Percentiles rank a stretch among this genome's conserved stretches.
phyloP scores from a whole-genome alignment of 2,329 filamentous ascomycete genomes.

The Neophaeococcomyces mojaviensis region DNA sequence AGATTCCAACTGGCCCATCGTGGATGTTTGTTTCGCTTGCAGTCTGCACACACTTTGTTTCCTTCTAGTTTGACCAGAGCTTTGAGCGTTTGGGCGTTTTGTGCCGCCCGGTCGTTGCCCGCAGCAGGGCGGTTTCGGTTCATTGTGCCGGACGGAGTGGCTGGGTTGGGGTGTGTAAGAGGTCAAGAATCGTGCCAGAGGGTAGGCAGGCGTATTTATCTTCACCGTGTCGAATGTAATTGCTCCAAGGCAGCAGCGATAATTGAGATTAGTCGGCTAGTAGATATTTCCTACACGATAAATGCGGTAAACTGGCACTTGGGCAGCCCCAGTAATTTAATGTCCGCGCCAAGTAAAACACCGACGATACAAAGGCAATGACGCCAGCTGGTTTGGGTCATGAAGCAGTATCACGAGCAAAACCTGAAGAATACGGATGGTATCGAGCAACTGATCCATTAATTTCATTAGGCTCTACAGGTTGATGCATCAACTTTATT shows the following conservation, averaged over 20 bases:
- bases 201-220: background rate
- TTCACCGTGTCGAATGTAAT: background rate
- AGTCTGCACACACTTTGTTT: constrained; percentile 97
- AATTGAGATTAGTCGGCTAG: too few species aligned
- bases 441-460: too few species aligned
- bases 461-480: too few species aligned
- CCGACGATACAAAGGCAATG: too few species aligned
- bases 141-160: background rate
- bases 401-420: too few species aligned
- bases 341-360: too few species aligned
- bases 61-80: constrained; percentile 85
- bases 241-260: constrained; percentile 1
- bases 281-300: background rate
- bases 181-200: background rate
- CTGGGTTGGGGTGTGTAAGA: too few species aligned
- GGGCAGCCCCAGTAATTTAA: too few species aligned
- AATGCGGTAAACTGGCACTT: background rate
- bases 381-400: too few species aligned
- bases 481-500: too few species aligned
- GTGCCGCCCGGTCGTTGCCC: constrained; percentile 65
- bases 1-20: constrained; percentile 99
- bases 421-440: too few species aligned
- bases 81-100: constrained; percentile 92
- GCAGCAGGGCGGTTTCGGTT: constrained; percentile 49
- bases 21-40: constrained; percentile 97